phyloP scores from a whole-genome alignment of 1,284 basidiomycete species.

The Ustilago lituana region DNA sequence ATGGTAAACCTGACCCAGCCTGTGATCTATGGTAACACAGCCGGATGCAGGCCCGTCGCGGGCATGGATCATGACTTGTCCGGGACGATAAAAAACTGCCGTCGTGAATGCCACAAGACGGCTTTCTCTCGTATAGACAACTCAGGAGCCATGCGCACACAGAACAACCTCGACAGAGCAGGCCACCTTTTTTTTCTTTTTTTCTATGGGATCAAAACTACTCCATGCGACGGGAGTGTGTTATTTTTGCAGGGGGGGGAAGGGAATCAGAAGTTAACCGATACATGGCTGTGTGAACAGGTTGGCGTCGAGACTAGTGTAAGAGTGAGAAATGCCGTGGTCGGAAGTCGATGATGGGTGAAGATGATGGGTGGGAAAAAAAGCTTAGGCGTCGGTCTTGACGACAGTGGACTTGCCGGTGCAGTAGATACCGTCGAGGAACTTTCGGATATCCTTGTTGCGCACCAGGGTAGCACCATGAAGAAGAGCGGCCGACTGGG shows the following conservation, averaged over 20 bases:
- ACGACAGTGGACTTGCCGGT: slow-evolving; percentile 76
- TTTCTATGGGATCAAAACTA: slow-evolving; percentile 32
- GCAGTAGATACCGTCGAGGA: slow-evolving; percentile 80
- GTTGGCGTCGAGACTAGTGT: slow-evolving; percentile 22
- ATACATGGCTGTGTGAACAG: slow-evolving; percentile 7
- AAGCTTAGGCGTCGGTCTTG: slow-evolving; percentile 72
- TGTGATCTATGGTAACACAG: too few relatives aligned
- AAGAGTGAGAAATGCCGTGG: slow-evolving; percentile 23
- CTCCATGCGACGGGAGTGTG: slow-evolving; percentile 36
- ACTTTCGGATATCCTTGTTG: slow-evolving; percentile 71
- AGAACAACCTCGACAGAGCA: too few relatives aligned
- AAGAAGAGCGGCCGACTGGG: slow-evolving; percentile 65
- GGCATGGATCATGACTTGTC: too few relatives aligned
- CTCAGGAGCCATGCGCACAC: too few relatives aligned
- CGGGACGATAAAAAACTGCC: too few relatives aligned
- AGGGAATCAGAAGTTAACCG: slow-evolving; percentile 20
- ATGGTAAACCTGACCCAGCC: too few relatives aligned
- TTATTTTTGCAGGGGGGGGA: slow-evolving; percentile 30
- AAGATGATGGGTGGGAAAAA: slow-evolving; percentile 2
- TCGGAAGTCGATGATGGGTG: slow-evolving; percentile 2
- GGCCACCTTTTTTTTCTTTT: too few relatives aligned
- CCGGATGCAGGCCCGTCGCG: too few relatives aligned
- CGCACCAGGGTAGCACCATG: slow-evolving; percentile 66
- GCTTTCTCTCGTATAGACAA: too few relatives aligned
- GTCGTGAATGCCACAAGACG: too few relatives aligned